Percentiles rank a stretch among this genome's conserved stretches.
Conservation (phyloP, 2,329 filamentous ascomycete species). For the Fusarium protoensiforme region DNA sequence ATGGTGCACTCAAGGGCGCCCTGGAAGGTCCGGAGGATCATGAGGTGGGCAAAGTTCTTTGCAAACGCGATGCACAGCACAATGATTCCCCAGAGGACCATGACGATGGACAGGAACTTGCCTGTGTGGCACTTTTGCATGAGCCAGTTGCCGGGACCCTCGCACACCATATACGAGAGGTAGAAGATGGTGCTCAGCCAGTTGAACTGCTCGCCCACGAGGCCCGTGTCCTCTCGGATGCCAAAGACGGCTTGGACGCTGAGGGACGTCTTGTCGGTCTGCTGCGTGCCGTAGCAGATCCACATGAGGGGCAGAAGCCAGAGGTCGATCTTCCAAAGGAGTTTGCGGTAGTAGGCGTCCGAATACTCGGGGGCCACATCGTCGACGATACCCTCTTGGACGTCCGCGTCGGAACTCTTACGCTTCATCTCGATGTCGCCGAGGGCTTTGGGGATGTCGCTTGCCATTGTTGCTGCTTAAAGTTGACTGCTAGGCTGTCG, state of each 20-base stretch:
- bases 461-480: neutral
- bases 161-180: slow-evolving; percentile 43
- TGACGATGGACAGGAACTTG: slow-evolving; percentile 37
- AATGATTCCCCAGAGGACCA: neutral
- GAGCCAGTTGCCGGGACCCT: slow-evolving; percentile 44
- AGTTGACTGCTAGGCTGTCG: neutral
- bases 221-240: slow-evolving; percentile 42
- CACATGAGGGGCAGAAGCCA: slow-evolving; percentile 47
- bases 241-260: slow-evolving; percentile 45
- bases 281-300: slow-evolving; percentile 44
- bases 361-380: slow-evolving; percentile 28
- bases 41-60: slow-evolving; percentile 28
- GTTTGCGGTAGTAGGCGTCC: slow-evolving; percentile 39
- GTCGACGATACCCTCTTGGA: neutral
- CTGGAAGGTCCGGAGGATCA: slow-evolving; percentile 44
- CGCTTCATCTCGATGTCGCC: neutral
- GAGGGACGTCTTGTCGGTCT: slow-evolving; percentile 46
- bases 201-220: slow-evolving; percentile 46
- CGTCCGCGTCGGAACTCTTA: neutral
- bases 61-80: neutral
- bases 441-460: neutral
- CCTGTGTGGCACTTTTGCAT: slow-evolving; percentile 50
- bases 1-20: slow-evolving; percentile 46
- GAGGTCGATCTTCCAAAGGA: slow-evolving; percentile 46
- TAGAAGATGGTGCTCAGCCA: slow-evolving; percentile 47